Evolutionary conservation across 164 flowering plant species (phyloP).

Genomic region (Chloranthus sessilifolius): DNA sequence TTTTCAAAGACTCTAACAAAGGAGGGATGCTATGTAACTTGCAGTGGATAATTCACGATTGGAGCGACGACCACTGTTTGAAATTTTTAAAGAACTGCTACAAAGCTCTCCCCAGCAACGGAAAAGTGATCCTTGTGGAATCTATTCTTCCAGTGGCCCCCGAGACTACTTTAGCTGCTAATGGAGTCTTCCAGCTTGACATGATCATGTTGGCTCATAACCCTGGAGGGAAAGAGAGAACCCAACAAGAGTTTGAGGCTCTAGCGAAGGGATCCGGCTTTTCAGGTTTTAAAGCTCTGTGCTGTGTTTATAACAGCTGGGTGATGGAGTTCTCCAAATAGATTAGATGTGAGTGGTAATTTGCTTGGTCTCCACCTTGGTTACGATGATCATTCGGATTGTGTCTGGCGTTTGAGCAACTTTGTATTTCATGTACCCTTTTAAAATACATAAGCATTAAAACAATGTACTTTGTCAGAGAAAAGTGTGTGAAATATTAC

Average conservation of each 20-base stretch:
- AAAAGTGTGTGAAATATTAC: too few species aligned
- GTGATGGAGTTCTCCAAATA: conserved; percentile 69
- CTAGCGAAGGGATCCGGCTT: conserved; percentile 73
- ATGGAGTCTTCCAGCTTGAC: conserved; percentile 42
- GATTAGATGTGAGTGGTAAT: too few species aligned
- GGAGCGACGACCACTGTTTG: conserved; percentile 81
- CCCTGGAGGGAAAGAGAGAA: conserved; percentile 89
- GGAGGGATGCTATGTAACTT: conserved; percentile 1
- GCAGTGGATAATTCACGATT: conserved; percentile 88
- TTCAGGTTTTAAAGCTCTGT: conserved; percentile 29
- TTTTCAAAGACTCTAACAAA: too few species aligned
- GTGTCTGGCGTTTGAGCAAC: too few species aligned
- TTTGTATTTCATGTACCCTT: too few species aligned
- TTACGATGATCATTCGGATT: too few species aligned
- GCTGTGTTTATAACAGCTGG: conserved; percentile 46
- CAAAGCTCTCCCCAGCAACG: conserved; percentile 54
- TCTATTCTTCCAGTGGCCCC: conserved; percentile 56
- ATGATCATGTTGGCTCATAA: conserved; percentile 73
- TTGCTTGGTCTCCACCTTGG: too few species aligned
- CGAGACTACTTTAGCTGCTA: conserved; percentile 35
- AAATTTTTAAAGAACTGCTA: conserved; percentile 73
- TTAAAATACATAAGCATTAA: too few species aligned
- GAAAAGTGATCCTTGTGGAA: conserved; percentile 70
- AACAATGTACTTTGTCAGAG: too few species aligned
- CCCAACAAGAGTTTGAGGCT: conserved; percentile 52